Evolutionary conservation across 768 basidiomycete species (phyloP).

Genomic region (Suillus clintonianus): DNA sequence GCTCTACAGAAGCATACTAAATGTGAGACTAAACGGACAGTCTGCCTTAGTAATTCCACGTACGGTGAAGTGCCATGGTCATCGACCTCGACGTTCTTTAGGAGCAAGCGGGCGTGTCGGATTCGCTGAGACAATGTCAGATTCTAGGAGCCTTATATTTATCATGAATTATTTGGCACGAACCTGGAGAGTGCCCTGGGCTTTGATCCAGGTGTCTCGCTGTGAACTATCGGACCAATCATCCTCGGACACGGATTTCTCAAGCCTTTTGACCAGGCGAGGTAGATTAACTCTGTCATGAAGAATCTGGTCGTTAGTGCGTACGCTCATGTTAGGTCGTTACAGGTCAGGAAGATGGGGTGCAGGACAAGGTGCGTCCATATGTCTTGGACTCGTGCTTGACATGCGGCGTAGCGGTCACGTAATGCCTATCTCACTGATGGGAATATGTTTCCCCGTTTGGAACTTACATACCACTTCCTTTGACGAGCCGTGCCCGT

Average conservation of each 20-base stretch:
- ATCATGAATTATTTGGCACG: constrained; percentile 7
- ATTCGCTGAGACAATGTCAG: constrained; percentile 38
- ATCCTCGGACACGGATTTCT: constrained; percentile 47
- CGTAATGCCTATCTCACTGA: background rate
- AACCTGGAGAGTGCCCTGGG: constrained; percentile 59
- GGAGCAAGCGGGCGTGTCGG: constrained; percentile 55
- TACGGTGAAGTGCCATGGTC: constrained; percentile 46
- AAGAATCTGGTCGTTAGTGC: constrained; percentile 28
- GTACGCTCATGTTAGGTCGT: constrained; percentile 21
- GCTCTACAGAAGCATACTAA: constrained; percentile 34
- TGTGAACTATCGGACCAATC: constrained; percentile 33
- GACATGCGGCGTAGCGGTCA: background rate
- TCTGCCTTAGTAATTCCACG: constrained; percentile 20
- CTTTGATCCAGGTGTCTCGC: constrained; percentile 53
- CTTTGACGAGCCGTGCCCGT: background rate
- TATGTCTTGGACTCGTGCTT: background rate
- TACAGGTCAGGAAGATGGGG: constrained; percentile 8
- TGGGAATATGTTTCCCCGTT: constrained; percentile 30
- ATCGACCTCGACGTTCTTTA: constrained; percentile 59
- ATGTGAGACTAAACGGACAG: background rate
- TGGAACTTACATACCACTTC: background rate
- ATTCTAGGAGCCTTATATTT: background rate
- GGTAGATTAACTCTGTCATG: constrained; percentile 73
- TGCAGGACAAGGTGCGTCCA: background rate
- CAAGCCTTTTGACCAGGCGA: constrained; percentile 61